phyloP scores from a whole-genome alignment of 192 early-diverging fungal species.

The Umbelopsis vinacea region DNA sequence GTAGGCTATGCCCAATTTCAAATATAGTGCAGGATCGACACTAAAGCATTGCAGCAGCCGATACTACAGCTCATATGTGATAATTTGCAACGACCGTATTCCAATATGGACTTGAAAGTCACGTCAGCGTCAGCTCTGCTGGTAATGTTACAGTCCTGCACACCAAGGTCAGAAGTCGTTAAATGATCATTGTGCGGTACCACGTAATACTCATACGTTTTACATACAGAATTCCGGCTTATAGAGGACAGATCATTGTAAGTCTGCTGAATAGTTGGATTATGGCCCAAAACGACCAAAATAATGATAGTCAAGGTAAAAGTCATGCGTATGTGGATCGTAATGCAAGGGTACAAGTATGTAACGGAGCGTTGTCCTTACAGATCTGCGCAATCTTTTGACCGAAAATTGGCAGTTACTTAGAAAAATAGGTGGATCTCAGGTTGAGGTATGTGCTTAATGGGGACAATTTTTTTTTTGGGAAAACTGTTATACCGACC shows the following conservation, averaged over 20 bases:
- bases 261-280: background rate
- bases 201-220: background rate
- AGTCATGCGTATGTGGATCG: too few relatives aligned
- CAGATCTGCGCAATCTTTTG: background rate
- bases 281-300: background rate
- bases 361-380: background rate
- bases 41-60: background rate
- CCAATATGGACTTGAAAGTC: background rate
- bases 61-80: background rate
- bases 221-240: background rate
- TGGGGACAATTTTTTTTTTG: background rate
- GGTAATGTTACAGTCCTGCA: background rate
- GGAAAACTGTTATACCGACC: background rate
- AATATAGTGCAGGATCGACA: too few relatives aligned
- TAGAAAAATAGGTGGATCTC: constrained; percentile 3
- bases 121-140: background rate
- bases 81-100: background rate
- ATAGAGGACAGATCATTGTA: background rate
- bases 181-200: too few relatives aligned
- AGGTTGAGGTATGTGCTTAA: background rate
- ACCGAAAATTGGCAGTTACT: background rate
- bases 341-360: background rate
- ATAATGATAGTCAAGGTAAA: background rate
- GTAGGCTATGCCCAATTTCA: background rate
- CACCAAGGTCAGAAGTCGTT: background rate